A percentile compares a stretch with the other conserved stretches of the same genome.
These are phyloP conservation scores for Boletus insuetus DNA, from an alignment of 768 basidiomycete species.

Conservation along the genomic window DNA sequence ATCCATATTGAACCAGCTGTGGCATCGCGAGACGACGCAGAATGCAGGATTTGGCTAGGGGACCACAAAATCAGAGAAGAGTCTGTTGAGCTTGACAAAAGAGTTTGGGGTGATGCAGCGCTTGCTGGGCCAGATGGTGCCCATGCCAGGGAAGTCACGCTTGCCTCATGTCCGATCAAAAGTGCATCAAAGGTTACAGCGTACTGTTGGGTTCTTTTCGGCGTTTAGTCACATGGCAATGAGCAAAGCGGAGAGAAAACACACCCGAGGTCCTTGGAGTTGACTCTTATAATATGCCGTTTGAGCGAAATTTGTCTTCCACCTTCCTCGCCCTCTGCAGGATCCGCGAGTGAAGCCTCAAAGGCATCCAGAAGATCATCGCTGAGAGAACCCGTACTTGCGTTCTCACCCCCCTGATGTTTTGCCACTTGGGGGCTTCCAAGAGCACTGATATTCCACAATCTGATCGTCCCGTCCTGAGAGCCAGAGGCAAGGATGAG, in stretches of 20 bases:
- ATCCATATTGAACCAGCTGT: conserved; percentile 75
- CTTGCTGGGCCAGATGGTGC: conserved; percentile 40
- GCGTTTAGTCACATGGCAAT: conserved; percentile 6
- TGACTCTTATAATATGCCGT: conserved; percentile 73
- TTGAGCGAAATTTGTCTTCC: conserved; percentile 88
- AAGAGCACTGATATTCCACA: conserved; percentile 80
- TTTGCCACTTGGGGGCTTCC: conserved; percentile 12
- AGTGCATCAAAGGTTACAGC: conserved; percentile 91
- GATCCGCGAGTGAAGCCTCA: conserved; percentile 73
- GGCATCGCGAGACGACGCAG: conserved; percentile 35
- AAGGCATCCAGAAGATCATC: conserved; percentile 87
- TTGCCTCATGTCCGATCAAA: conserved; percentile 93
- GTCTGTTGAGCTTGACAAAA: conserved; percentile 93
- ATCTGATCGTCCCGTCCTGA: conserved; percentile 89
- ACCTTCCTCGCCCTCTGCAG: conserved; percentile 73
- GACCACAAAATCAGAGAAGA: conserved; percentile 96
- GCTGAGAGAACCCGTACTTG: conserved; percentile 35
- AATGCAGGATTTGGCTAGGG: conserved; percentile 52
- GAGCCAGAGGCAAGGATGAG: conserved; percentile 89
- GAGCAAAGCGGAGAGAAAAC: conserved; percentile 24
- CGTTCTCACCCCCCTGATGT: conserved; percentile 10
- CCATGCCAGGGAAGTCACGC: conserved; percentile 89
- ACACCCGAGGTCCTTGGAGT: conserved; percentile 33
- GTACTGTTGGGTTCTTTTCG: conserved; percentile 48
- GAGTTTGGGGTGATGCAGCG: conserved; percentile 38